Percentiles rank a stretch among this genome's conserved stretches.
phyloP scores from a whole-genome alignment of 2,329 filamentous ascomycete genomes.

The Hymenoscyphus fructigenus region DNA sequence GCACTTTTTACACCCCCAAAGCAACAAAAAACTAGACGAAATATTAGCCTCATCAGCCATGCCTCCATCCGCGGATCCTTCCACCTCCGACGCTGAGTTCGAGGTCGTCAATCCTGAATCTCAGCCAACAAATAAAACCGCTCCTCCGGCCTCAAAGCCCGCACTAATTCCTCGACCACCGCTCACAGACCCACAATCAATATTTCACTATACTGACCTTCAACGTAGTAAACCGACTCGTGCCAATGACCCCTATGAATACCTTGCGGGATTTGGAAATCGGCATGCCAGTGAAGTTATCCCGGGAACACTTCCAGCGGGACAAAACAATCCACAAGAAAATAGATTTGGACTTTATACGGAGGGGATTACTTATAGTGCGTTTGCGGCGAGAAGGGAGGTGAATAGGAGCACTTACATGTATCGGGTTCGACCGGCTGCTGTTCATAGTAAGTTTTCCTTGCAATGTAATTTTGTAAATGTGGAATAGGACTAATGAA shows the following conservation, averaged over 20 bases:
- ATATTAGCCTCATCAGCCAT: not conserved
- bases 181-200: conserved; percentile 45
- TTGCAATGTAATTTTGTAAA: conserved; percentile 20
- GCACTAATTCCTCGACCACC: conserved; percentile 19
- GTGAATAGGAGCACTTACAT: conserved; percentile 45
- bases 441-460: conserved; percentile 40
- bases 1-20: not conserved
- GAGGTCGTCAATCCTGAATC: not conserved
- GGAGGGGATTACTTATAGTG: conserved; percentile 45
- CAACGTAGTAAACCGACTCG: conserved; percentile 54
- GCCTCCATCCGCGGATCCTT: not conserved
- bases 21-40: not conserved
- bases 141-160: conserved; percentile 6
- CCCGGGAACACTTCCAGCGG: conserved; percentile 43
- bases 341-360: conserved; percentile 45
- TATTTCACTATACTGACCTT: conserved; percentile 58
- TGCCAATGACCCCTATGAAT: conserved; percentile 54
- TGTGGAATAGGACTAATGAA: not conserved
- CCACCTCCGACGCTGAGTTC: not conserved
- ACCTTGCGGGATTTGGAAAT: conserved; percentile 57
- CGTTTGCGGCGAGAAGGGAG: conserved; percentile 44
- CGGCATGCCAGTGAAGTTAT: conserved; percentile 43
- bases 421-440: conserved; percentile 44
- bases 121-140: conserved; percentile 5
- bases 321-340: conserved; percentile 44